phyloP scores from a whole-genome alignment of 2,329 filamentous ascomycete species.

The Aureobasidium sp. region DNA sequence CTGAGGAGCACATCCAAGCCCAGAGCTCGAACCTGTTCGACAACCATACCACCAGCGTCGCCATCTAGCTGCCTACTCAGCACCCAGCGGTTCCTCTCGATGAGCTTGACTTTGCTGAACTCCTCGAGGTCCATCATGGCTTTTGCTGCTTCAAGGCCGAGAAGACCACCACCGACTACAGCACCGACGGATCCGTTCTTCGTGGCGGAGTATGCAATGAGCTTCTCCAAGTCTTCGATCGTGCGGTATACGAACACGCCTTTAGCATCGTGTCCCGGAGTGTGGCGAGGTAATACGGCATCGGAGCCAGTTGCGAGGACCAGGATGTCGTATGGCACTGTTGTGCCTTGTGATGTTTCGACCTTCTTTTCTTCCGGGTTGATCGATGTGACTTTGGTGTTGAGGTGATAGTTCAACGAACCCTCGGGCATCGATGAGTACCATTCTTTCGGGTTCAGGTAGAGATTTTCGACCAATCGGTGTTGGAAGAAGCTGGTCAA shows the following conservation, averaged over 20 bases:
- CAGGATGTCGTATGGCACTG: conserved; percentile 68
- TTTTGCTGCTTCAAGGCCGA: conserved; percentile 83
- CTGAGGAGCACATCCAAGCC: conserved; percentile 74
- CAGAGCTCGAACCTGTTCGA: conserved; percentile 69
- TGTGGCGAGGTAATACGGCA: conserved; percentile 63
- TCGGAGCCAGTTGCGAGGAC: conserved; percentile 82
- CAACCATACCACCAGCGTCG: conserved; percentile 73
- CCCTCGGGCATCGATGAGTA: conserved; percentile 60
- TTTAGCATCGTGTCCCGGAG: conserved; percentile 67
- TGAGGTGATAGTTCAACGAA: conserved; percentile 65
- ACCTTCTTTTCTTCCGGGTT: conserved; percentile 57
- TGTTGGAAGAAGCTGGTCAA: conserved; percentile 85
- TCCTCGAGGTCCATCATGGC: conserved; percentile 80
- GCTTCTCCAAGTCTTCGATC: conserved; percentile 67
- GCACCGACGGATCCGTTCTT: conserved; percentile 61
- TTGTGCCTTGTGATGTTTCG: conserved; percentile 59
- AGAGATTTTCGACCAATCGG: conserved; percentile 76
- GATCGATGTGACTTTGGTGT: conserved; percentile 64
- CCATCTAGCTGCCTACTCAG: conserved; percentile 72
- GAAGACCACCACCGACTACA: conserved; percentile 75
- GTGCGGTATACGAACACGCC: conserved; percentile 87
- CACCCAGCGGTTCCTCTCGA: conserved; percentile 78
- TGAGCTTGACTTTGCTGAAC: conserved; percentile 64
- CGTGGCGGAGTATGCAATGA: conserved; percentile 64
- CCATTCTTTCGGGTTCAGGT: conserved; percentile 78